A percentile compares a stretch with the other conserved stretches of the same genome.
phyloP scores from a whole-genome alignment of 1,139 yeast species.

The Candida albicans region DNA sequence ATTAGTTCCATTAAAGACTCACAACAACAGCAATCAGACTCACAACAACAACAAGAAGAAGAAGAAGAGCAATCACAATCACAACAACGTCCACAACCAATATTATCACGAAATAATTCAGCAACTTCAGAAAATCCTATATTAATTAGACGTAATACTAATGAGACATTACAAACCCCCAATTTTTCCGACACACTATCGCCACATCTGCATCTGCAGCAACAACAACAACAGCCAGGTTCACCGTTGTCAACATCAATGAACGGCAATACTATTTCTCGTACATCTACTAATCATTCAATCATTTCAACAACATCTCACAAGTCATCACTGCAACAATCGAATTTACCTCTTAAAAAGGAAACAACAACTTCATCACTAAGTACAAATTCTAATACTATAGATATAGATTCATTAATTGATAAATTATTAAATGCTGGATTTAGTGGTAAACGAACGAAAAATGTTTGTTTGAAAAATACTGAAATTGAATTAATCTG shows the following conservation, averaged over 20 bases:
- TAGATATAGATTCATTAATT: slow-evolving; percentile 85
- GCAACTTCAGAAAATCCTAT: slow-evolving; percentile 45
- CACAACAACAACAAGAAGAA: neutral
- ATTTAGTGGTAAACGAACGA: slow-evolving; percentile 88
- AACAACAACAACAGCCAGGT: neutral
- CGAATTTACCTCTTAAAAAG: slow-evolving; percentile 8
- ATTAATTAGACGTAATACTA: slow-evolving; percentile 42
- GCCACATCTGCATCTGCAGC: neutral
- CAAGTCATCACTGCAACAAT: slow-evolving; percentile 6
- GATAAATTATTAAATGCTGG: slow-evolving; percentile 93
- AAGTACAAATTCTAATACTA: slow-evolving; percentile 28
- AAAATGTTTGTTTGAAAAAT: slow-evolving; percentile 83
- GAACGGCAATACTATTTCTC: slow-evolving; percentile 14
- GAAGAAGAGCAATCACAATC: neutral
- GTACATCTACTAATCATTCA: slow-evolving; percentile 42
- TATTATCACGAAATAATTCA: slow-evolving; percentile 41
- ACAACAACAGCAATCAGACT: slow-evolving; percentile 13
- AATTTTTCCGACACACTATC: neutral
- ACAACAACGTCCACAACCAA: slow-evolving; percentile 9
- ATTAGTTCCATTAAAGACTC: slow-evolving; percentile 18
- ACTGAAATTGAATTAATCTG: slow-evolving; percentile 86
- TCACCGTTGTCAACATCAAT: neutral
- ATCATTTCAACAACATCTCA: slow-evolving; percentile 27
- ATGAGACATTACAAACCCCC: slow-evolving; percentile 6
- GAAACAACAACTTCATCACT: slow-evolving; percentile 15